Base-by-base conservation (phyloP, 2,329 filamentous ascomycete genomes). In the Penicillium olsonii region DNA sequence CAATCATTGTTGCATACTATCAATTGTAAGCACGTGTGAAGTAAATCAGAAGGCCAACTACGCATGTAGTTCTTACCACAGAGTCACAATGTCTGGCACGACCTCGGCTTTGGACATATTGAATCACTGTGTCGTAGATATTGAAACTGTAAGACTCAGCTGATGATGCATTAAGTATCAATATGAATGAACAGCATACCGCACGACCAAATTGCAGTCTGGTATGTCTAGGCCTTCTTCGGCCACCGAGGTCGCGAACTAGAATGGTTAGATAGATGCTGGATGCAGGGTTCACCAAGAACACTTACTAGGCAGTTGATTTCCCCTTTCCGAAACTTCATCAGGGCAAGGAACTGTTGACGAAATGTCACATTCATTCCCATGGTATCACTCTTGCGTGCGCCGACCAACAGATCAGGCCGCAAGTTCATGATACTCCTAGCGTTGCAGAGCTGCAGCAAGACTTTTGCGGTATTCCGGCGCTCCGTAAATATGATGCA, bases 61-160 rank as follows among this genome's bases (percentile, higher is more conserved):
- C 17, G 20, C 10, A 15, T 27, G 12, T n/a, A 22, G 29, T 27
- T 22, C 58, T 50, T 61, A 72, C 73, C 39, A 82, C 84, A 0
- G 94, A 97, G 46, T 87, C 80, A 0, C 74, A 69, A 61, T 90
- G 87, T 33, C 94, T 82, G 11, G 94, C 94, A 45, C 94, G 83
- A 0, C 94, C 94, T 54, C 90, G 83, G 12, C 92, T 96, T 68
- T 99, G 94, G 17, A 97, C 85, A 65, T 96, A 97, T 64, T 95
- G 89, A 44, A 97, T 97, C 69, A 96, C 84, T 0, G 92, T 96
- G 10, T 81, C 79, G 70, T 91, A 96, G 2, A 95, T 80, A 65
- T 97, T 90, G 62, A 96, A 99, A 2, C 92, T 74, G n/a, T 10
- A 2, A 34, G 3, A 15, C 20, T 65, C 24, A 64, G 55, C n/a